Evolutionary conservation across 768 basidiomycete genomes (phyloP).

Genomic region (Podaxis mareebaensis): DNA sequence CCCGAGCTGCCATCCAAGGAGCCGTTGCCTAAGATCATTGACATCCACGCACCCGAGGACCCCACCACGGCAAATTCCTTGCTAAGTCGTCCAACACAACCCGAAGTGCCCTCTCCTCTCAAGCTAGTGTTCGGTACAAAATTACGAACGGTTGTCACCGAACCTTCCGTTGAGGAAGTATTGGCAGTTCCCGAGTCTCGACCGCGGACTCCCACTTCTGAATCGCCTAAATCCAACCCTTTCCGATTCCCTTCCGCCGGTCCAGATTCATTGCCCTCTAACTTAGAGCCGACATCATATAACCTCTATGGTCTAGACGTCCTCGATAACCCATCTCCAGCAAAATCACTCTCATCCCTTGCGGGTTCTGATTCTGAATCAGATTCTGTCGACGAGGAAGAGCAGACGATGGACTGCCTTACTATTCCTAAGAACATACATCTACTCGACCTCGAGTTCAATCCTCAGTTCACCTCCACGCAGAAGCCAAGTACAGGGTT

Average conservation of each 20-base stretch:
- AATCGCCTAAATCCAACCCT: constrained; percentile 34
- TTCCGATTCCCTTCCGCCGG: constrained; percentile 15
- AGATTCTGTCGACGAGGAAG: constrained; percentile 21
- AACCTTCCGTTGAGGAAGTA: not conserved
- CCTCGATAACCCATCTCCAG: constrained; percentile 26
- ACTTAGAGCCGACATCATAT: constrained; percentile 8
- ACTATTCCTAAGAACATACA: constrained; percentile 7
- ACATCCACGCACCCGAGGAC: not conserved
- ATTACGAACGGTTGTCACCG: not conserved
- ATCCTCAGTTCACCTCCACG: constrained; percentile 32
- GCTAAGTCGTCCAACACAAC: not conserved
- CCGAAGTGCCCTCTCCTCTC: not conserved
- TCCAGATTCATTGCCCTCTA: not conserved
- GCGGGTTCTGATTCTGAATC: constrained; percentile 28
- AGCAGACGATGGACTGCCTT: not conserved
- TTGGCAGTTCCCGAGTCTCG: not conserved
- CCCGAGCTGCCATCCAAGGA: not conserved
- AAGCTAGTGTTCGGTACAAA: not conserved
- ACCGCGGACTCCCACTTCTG: constrained; percentile 26
- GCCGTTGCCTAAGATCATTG: not conserved
- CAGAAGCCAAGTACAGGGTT: constrained; percentile 20
- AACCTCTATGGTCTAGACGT: constrained; percentile 10
- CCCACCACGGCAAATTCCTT: not conserved
- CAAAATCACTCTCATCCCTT: constrained; percentile 32
- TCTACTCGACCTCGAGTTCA: constrained; percentile 19